Base-by-base conservation (phyloP, 1,139 yeast species). In the Candida sp. region DNA sequence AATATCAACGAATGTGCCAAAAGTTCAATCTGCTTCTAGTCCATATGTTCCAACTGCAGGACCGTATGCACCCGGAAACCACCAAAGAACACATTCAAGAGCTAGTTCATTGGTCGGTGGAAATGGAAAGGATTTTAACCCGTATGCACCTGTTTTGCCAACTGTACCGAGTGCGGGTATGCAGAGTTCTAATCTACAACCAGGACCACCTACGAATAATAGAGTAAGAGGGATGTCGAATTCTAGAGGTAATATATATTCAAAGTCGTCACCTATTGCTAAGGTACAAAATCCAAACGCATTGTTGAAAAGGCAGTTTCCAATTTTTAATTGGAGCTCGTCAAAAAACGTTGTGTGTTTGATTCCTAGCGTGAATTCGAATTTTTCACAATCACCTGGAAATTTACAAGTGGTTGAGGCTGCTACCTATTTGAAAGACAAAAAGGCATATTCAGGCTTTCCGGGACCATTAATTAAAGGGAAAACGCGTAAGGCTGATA, bases 321-420 rank as follows among this genome's bases (percentile, higher is more conserved):
- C 96, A 0, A 61, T 90, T 32, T 86, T 89, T 58, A 71, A 77
- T 45, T 90, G 95, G 87, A 78, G 87, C 39, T 65, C 70, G 33
- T 60, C 73, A 5, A 63, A 58, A 35, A 61, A 58, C 27, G 63
- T 63, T 8, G 67, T 60, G 1, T 49, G 52, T 8, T 54, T 73
- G 39, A 52, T 66, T n/a, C 73, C 76, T 4, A 37, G 12, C 19
- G 9, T 21, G 23, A 27, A 37, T 15, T 7, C 39, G 12, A 37
- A 27, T 21, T 37, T 27, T 19, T 9, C 21, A 19, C 33, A 15
- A 37, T 12, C 39, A 9, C 27, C 37, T 5, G 57, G 52, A 9
- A 43, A 33, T 22, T 43, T 64, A 35, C 49, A 52, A 4, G 55
- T 66, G 23, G 48, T 47, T 38, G 46, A 49, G 34, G 55, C 58